Evolutionary conservation across 345 rosid genomes (phyloP).

Genomic region (Rhizophora apiculata): DNA sequence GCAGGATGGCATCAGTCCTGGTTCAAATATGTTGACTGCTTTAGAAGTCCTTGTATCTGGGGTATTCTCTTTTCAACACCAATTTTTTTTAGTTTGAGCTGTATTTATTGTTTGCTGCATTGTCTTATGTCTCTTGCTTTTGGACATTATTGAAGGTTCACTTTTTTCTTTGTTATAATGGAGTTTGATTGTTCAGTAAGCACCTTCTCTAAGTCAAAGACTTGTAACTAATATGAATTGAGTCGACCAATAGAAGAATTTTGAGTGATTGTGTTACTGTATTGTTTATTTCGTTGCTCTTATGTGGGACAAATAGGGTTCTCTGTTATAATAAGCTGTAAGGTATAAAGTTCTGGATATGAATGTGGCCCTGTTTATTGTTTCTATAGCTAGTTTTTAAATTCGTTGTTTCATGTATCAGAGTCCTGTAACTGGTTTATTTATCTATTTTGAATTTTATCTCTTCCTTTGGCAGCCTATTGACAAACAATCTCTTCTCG

Average conservation of each 20-base stretch:
- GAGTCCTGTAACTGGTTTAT: neutral
- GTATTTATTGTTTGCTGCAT: neutral
- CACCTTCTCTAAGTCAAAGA: neutral
- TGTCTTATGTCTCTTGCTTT: neutral
- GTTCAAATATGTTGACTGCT: constrained; percentile 87
- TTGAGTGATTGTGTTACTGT: constrained; percentile 2
- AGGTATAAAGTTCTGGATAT: neutral
- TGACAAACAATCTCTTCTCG: constrained; percentile 95
- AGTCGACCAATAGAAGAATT: neutral
- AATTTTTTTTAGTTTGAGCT: neutral
- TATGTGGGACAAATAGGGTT: neutral
- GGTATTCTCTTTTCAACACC: constrained; percentile 44
- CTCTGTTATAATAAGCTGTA: neutral
- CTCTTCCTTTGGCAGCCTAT: constrained; percentile 59
- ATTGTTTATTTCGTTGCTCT: neutral
- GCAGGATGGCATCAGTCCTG: constrained; percentile 88
- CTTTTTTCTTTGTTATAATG: neutral
- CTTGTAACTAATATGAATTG: neutral
- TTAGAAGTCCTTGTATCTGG: constrained; percentile 91
- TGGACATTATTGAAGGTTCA: neutral
- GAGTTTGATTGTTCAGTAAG: neutral
- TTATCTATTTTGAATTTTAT: neutral
- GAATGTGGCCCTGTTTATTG: neutral
- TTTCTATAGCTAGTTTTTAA: neutral
- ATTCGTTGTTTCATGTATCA: neutral